These are phyloP conservation scores for Candida pseudofarinosa DNA, from an alignment of 805 yeast species.

Conservation along the genomic window DNA sequence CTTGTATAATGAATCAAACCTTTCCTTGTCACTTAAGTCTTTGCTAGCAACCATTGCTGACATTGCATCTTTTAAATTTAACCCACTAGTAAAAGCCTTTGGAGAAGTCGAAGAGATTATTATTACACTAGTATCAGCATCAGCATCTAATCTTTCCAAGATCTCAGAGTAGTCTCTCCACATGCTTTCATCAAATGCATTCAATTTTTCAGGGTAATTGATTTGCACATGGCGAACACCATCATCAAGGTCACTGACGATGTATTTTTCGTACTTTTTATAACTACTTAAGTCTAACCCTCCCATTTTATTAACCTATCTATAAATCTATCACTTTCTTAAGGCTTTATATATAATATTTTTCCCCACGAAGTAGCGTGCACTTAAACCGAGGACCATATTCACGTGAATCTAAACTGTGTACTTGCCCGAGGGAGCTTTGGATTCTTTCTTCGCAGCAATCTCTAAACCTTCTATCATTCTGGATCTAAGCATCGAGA, in stretches of 20 bases:
- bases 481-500: constrained; percentile 49
- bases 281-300: constrained; percentile 15
- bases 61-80: constrained; percentile 47
- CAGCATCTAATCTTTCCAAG: constrained; percentile 41
- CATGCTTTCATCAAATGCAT: constrained; percentile 52
- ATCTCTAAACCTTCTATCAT: constrained; percentile 55
- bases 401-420: constrained; percentile 27
- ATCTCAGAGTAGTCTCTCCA: constrained; percentile 56
- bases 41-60: constrained; percentile 3
- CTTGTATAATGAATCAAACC: constrained; percentile 19
- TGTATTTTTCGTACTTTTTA: constrained; percentile 24
- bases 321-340: not conserved
- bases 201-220: constrained; percentile 56
- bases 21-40: constrained; percentile 13
- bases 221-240: constrained; percentile 55
- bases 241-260: constrained; percentile 39
- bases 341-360: not conserved
- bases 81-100: constrained; percentile 58
- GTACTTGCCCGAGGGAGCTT: constrained; percentile 46
- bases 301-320: constrained; percentile 1
- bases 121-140: constrained; percentile 46
- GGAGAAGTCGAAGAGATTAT: constrained; percentile 54
- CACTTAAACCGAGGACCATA: not conserved
- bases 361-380: not conserved
- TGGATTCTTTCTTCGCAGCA: constrained; percentile 42